These are phyloP conservation scores for Acrocalymma vagum DNA, from an alignment of 2,329 filamentous ascomycete species.

Conservation along the genomic window DNA sequence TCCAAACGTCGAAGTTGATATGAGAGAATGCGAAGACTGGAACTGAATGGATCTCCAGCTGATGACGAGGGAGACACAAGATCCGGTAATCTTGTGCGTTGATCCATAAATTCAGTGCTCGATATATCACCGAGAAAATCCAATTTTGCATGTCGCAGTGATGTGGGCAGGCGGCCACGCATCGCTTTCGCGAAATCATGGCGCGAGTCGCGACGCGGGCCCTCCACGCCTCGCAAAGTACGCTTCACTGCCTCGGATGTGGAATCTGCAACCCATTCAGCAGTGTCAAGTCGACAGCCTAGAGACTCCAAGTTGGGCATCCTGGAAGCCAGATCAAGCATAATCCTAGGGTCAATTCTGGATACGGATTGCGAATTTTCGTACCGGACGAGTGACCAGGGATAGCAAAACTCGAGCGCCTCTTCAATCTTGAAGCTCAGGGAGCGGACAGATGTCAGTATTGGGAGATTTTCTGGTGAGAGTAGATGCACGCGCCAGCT, in stretches of 20 bases:
- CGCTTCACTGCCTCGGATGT: constrained; percentile 5
- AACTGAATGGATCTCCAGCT: constrained; percentile 25
- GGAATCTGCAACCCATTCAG: no score
- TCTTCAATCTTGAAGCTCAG: constrained; percentile 14
- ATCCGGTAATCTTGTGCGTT: constrained; percentile 10
- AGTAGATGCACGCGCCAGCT: constrained; percentile 22
- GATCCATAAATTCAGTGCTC: constrained; percentile 8
- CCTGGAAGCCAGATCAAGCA: constrained; percentile 15
- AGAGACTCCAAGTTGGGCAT: constrained; percentile 14
- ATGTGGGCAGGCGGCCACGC: constrained; percentile 10
- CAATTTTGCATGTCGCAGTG: constrained; percentile 17
- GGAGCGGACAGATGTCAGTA: constrained; percentile 11
- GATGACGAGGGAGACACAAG: constrained; percentile 14
- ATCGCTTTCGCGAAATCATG: constrained; percentile 27
- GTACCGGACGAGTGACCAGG: no score
- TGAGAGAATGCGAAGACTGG: constrained; percentile 21
- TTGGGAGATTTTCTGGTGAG: constrained; percentile 12
- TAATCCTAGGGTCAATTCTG: constrained; percentile 20
- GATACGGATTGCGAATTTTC: background rate
- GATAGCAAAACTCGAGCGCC: no score
- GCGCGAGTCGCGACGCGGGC: constrained; percentile 27
- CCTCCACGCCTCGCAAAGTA: constrained; percentile 18
- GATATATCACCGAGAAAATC: constrained; percentile 11
- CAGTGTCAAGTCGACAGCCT: no score
- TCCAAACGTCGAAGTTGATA: constrained; percentile 17